These are phyloP conservation scores for Candida mesenterica DNA, from an alignment of 1,139 yeast species.

Conservation along the genomic window DNA sequence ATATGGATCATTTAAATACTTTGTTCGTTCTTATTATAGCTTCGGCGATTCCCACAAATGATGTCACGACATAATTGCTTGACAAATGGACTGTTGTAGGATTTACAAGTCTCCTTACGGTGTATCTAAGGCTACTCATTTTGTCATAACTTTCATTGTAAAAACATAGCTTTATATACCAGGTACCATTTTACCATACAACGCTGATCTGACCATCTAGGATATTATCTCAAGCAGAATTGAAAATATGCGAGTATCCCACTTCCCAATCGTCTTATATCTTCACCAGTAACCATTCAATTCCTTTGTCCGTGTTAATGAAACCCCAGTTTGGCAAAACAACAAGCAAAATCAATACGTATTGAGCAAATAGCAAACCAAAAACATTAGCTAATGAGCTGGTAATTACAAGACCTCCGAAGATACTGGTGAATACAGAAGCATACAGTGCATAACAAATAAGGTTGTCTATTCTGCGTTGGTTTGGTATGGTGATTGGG, in stretches of 20 bases:
- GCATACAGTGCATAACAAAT: constrained; percentile 19
- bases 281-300: constrained; percentile 17
- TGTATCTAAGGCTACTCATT: too few species aligned
- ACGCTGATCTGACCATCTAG: too few species aligned
- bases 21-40: too few species aligned
- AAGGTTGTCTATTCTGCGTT: constrained; percentile 30
- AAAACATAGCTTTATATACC: too few species aligned
- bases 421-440: constrained; percentile 34
- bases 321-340: constrained; percentile 58
- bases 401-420: constrained; percentile 42
- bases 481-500: constrained; percentile 64
- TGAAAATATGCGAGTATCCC: too few species aligned
- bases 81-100: too few species aligned
- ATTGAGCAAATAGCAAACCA: constrained; percentile 33
- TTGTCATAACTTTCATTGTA: too few species aligned
- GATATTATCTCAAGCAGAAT: too few species aligned
- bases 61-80: too few species aligned
- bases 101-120: too few species aligned
- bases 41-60: too few species aligned
- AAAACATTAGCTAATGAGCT: constrained; percentile 39
- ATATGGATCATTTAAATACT: constrained; percentile 1
- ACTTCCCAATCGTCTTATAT: not conserved
- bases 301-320: constrained; percentile 32
- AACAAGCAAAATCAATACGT: constrained; percentile 34
- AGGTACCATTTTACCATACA: too few species aligned